These are phyloP conservation scores for Heritiera fomes DNA, from an alignment of 345 rosid genomes.

Conservation along the genomic window DNA sequence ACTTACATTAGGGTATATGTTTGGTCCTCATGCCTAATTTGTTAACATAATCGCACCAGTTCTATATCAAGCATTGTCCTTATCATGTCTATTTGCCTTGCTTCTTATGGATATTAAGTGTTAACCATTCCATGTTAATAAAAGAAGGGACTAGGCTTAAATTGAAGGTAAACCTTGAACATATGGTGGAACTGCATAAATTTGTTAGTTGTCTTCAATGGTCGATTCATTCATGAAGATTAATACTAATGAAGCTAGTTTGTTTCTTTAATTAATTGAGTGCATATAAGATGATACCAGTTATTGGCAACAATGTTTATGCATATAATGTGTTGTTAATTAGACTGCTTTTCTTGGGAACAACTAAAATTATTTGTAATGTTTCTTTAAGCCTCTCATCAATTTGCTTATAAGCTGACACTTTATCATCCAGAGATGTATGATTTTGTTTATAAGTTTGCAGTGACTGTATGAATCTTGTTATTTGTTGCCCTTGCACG, in stretches of 20 bases:
- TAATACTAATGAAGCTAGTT: background rate
- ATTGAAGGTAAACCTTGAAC: background rate
- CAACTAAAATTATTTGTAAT: background rate
- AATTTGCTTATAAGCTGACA: background rate
- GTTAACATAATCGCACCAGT: background rate
- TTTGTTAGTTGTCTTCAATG: background rate
- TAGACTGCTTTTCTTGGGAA: conserved; percentile 1
- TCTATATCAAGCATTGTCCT: background rate
- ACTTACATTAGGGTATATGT: conserved; percentile 1
- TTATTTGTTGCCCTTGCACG: background rate
- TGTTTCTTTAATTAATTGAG: background rate
- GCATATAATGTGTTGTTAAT: background rate
- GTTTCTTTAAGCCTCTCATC: background rate
- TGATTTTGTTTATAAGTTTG: conserved; percentile 8
- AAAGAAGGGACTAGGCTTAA: background rate
- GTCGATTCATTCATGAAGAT: background rate
- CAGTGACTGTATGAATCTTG: background rate
- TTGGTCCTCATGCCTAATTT: background rate
- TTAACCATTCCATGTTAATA: background rate
- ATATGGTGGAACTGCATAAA: background rate
- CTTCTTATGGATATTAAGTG: conserved; percentile 4
- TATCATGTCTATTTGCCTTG: background rate
- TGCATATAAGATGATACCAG: background rate
- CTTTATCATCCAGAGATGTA: background rate
- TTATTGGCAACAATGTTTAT: background rate